Evolutionary conservation across 2,329 filamentous ascomycete genomes (phyloP).

Genomic region (Echinosphaeria canescens): DNA sequence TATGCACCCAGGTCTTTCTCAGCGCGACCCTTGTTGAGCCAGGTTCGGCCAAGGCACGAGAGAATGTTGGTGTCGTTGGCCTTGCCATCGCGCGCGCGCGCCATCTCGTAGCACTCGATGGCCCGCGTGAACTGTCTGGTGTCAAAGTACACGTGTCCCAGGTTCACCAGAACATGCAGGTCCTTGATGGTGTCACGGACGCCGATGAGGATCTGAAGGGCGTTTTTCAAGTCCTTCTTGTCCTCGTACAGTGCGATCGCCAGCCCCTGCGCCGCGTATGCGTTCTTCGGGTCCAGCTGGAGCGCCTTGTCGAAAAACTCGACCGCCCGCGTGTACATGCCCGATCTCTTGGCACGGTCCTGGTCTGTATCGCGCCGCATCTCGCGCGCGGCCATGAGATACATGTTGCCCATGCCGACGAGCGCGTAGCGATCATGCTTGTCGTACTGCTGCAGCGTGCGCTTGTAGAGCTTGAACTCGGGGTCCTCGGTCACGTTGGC

Average conservation of each 20-base stretch:
- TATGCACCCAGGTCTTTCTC: slow-evolving; percentile 36
- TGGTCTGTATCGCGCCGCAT: slow-evolving; percentile 81
- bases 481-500: slow-evolving; percentile 70
- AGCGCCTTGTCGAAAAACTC: slow-evolving; percentile 98
- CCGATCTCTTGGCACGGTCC: slow-evolving; percentile 78
- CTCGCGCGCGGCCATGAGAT: slow-evolving; percentile 70
- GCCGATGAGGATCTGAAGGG: slow-evolving; percentile 74
- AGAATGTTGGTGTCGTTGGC: slow-evolving; percentile 55
- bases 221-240: slow-evolving; percentile 68
- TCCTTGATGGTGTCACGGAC: slow-evolving; percentile 81
- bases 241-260: slow-evolving; percentile 90
- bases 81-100: slow-evolving; percentile 57
- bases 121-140: slow-evolving; percentile 76
- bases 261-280: slow-evolving; percentile 88
- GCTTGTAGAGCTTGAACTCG: slow-evolving; percentile 89
- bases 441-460: slow-evolving; percentile 81
- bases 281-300: slow-evolving; percentile 85
- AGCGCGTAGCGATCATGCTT: slow-evolving; percentile 97
- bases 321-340: slow-evolving; percentile 74
- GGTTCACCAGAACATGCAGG: slow-evolving; percentile 71
- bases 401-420: slow-evolving; percentile 91
- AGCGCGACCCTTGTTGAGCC: slow-evolving; percentile 56
- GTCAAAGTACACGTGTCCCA: slow-evolving; percentile 85
- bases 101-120: slow-evolving; percentile 85
- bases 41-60: slow-evolving; percentile 71